A percentile compares a stretch with the other conserved stretches of the same genome.
Evolutionary conservation across 352 stramenopile genomes (phyloP).

Genomic region (Phytopythium oedochilum): DNA sequence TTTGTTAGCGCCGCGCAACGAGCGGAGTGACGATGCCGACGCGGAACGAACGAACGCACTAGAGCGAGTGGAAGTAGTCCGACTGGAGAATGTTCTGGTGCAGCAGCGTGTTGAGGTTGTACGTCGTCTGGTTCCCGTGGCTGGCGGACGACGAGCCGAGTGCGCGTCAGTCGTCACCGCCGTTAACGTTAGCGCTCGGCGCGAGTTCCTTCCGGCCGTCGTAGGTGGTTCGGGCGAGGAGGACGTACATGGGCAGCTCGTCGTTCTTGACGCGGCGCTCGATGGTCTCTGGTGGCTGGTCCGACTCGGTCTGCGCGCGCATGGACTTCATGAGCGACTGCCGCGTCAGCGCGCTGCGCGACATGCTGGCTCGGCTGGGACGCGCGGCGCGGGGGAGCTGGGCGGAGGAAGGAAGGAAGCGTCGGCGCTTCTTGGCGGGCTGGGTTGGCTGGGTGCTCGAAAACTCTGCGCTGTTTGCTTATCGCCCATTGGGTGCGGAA

Average conservation of each 20-base stretch:
- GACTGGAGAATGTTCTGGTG: conserved; percentile 94
- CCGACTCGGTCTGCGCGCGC: conserved; percentile 25
- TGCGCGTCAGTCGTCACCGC: neutral
- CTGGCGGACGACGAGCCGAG: conserved; percentile 17
- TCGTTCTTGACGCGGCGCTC: conserved; percentile 73
- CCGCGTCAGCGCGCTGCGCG: conserved; percentile 64
- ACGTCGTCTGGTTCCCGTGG: conserved; percentile 88
- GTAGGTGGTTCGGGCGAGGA: no score
- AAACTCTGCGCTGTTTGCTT: no score
- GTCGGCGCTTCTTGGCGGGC: neutral
- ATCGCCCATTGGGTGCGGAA: no score
- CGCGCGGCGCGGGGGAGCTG: neutral
- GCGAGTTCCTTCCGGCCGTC: no score
- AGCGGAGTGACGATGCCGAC: neutral
- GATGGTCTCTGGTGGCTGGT: conserved; percentile 28
- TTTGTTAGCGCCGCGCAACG: no score
- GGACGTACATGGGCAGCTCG: conserved; percentile 73
- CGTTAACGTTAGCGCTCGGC: no score
- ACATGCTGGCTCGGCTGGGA: conserved; percentile 35
- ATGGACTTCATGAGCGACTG: conserved; percentile 60
- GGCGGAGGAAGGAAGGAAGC: neutral
- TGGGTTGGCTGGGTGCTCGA: no score
- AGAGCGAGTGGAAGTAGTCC: conserved; percentile 95
- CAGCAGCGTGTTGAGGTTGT: conserved; percentile 96
- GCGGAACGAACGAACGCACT: conserved; percentile 49